phyloP scores from a whole-genome alignment of 768 basidiomycete genomes.

The Auricularia heimuer region DNA sequence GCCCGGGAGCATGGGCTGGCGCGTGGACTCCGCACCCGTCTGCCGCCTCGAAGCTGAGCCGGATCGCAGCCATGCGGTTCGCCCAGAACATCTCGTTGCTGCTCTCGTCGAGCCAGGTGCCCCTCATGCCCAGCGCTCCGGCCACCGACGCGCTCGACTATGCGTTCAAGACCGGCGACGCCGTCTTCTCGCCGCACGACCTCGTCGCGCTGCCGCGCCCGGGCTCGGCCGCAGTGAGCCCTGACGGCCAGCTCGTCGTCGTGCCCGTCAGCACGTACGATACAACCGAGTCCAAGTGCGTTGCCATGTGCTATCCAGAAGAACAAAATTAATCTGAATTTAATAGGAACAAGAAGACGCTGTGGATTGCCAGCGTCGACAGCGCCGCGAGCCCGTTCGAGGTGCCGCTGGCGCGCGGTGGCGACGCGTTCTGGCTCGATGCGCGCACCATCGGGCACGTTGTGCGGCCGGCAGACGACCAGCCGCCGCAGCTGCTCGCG shows the following conservation, averaged over 20 bases:
- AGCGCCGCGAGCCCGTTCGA: slow-evolving; percentile 39
- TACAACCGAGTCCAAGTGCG: slow-evolving; percentile 65
- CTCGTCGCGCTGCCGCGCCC: slow-evolving; percentile 63
- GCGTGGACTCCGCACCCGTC: too few relatives aligned
- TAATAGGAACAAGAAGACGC: slow-evolving; percentile 57
- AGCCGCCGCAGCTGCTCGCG: slow-evolving; percentile 48
- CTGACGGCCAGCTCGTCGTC: slow-evolving; percentile 56
- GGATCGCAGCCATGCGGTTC: background rate
- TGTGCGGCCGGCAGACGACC: slow-evolving; percentile 42
- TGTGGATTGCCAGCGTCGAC: slow-evolving; percentile 52
- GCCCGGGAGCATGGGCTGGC: too few relatives aligned
- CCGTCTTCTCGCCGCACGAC: slow-evolving; percentile 62
- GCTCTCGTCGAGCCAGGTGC: background rate
- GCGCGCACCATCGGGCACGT: slow-evolving; percentile 60
- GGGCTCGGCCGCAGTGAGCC: slow-evolving; percentile 54
- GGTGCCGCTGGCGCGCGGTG: slow-evolving; percentile 52
- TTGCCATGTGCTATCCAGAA: slow-evolving; percentile 6
- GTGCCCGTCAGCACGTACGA: slow-evolving; percentile 60
- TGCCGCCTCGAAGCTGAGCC: background rate
- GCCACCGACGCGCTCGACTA: slow-evolving; percentile 28
- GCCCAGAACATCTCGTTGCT: background rate
- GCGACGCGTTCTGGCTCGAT: slow-evolving; percentile 74
- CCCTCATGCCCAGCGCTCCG: background rate
- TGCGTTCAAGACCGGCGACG: slow-evolving; percentile 44
- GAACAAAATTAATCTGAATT: background rate